These are phyloP conservation scores for Apiospora saccharicola DNA, from an alignment of 2,329 filamentous ascomycete genomes.

Conservation along the genomic window DNA sequence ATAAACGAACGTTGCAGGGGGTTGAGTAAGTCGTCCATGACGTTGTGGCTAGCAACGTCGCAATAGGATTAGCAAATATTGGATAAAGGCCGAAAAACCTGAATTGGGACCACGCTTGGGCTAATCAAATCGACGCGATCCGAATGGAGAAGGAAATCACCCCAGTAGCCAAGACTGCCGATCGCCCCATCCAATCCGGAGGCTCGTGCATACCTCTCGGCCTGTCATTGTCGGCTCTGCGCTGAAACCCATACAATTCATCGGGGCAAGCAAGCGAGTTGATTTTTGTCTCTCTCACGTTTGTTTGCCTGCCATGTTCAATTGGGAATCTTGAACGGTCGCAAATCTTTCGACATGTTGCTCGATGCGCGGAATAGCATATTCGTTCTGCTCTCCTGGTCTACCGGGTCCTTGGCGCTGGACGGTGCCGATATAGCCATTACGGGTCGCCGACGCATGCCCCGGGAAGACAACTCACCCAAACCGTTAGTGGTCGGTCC, in stretches of 20 bases:
- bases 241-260: too few species aligned
- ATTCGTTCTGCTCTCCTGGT: slow-evolving; percentile 27
- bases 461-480: neutral
- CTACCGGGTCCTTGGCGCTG: slow-evolving; percentile 26
- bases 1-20: slow-evolving; percentile 9
- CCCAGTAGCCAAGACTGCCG: slow-evolving; percentile 7
- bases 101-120: slow-evolving; percentile 3
- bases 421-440: slow-evolving; percentile 21
- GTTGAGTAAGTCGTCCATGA: slow-evolving; percentile 7
- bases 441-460: neutral
- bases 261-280: neutral
- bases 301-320: neutral
- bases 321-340: slow-evolving; percentile 5
- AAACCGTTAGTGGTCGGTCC: slow-evolving; percentile 41
- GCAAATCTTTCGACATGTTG: slow-evolving; percentile 16
- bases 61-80: neutral
- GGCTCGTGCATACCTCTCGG: neutral
- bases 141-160: neutral
- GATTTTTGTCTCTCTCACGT: slow-evolving; percentile 3
- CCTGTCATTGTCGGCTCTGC: slow-evolving; percentile 33
- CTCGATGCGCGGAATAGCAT: slow-evolving; percentile 1
- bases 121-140: slow-evolving; percentile 5
- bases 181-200: slow-evolving; percentile 6
- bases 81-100: neutral
- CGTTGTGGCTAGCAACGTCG: neutral